Evolutionary conservation across 2,329 filamentous ascomycete genomes (phyloP), one percentile per base, ranked within the genome.

Genomic region (Talaromyces albobiverticillius): DNA sequence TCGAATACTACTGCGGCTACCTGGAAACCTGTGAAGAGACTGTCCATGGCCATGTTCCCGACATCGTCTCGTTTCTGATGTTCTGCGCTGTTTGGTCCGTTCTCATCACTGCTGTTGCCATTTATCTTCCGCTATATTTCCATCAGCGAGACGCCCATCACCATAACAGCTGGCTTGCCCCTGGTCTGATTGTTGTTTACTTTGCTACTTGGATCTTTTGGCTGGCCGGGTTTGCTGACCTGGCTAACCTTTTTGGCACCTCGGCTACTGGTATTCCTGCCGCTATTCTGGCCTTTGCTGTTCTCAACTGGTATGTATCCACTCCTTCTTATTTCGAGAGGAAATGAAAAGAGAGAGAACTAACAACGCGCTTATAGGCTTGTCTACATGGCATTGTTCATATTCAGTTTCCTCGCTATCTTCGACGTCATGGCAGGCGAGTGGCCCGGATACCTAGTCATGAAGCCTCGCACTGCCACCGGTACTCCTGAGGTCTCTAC

Each of bases 151-250:
- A 60, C 7, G 47, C 18, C n/a, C 32, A 43, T 13, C 60, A 56
- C 38, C 50, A 63, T 22, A 65, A 64, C 42, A 56, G 36, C 9
- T 59, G 62, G 49, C 52, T 67, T 20, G 60, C 62, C 8, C 53
- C 61, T 9, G 51, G 22, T 3, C 58, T 62, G 13, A 51, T 64
- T 16, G 51, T 57, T 2, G 20, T 63, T 7, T 67, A 65, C 55
- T 63, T 65, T 36, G 43, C 66, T n/a, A 69, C 65, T 2, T 64
- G 59, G 59, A 59, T 67, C 16, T 68, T 69, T 47, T 69, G 66
- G 67, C 50, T 69, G 45, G 65, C 64, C 10, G 51, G 57, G 13
- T 69, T 69, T 46, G 64, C 67, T 18, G 62, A 67, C 42, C 53
- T 67, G 18, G 66, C 60, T 11, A 49, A 53, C 25, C 10, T 57